Percentiles rank a stretch among this genome's conserved stretches.
phyloP scores from a whole-genome alignment of 495 filamentous ascomycete genomes.

The Lepidopterella palustris region DNA sequence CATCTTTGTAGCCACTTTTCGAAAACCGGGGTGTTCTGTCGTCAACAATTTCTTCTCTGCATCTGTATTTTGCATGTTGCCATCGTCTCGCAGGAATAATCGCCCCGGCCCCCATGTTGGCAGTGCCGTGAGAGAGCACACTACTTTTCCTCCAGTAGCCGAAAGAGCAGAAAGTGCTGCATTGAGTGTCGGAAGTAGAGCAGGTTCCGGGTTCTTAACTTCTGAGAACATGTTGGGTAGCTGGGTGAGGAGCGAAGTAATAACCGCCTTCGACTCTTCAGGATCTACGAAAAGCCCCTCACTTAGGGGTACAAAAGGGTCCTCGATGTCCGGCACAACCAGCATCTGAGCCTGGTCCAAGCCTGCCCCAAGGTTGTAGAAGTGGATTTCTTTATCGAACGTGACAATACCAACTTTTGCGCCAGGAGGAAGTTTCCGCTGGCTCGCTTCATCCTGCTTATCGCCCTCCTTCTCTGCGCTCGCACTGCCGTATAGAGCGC shows the following conservation, averaged over 20 bases:
- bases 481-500: slow-evolving; percentile 65
- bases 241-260: slow-evolving; percentile 71
- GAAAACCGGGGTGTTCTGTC: slow-evolving; percentile 81
- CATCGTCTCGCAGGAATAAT: slow-evolving; percentile 77
- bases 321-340: slow-evolving; percentile 96
- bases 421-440: slow-evolving; percentile 62
- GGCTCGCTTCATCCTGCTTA: slow-evolving; percentile 44
- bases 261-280: slow-evolving; percentile 80
- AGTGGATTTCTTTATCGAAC: slow-evolving; percentile 92
- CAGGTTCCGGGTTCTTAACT: slow-evolving; percentile 82
- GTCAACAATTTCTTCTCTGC: slow-evolving; percentile 86
- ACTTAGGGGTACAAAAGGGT: slow-evolving; percentile 89
- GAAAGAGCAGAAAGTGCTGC: slow-evolving; percentile 75
- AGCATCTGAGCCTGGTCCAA: slow-evolving; percentile 94
- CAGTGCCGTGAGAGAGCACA: slow-evolving; percentile 75
- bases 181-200: slow-evolving; percentile 74
- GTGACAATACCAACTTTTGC: slow-evolving; percentile 92
- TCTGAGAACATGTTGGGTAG: slow-evolving; percentile 79
- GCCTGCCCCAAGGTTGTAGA: slow-evolving; percentile 83
- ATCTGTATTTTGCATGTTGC: slow-evolving; percentile 78
- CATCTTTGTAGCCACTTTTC: slow-evolving; percentile 77
- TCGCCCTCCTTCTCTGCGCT: slow-evolving; percentile 46
- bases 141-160: slow-evolving; percentile 83
- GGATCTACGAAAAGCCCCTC: slow-evolving; percentile 95
- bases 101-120: slow-evolving; percentile 87